Evolutionary conservation across 371 early-diverging fungal genomes (phyloP).

Genomic region (Mortierella sp.): DNA sequence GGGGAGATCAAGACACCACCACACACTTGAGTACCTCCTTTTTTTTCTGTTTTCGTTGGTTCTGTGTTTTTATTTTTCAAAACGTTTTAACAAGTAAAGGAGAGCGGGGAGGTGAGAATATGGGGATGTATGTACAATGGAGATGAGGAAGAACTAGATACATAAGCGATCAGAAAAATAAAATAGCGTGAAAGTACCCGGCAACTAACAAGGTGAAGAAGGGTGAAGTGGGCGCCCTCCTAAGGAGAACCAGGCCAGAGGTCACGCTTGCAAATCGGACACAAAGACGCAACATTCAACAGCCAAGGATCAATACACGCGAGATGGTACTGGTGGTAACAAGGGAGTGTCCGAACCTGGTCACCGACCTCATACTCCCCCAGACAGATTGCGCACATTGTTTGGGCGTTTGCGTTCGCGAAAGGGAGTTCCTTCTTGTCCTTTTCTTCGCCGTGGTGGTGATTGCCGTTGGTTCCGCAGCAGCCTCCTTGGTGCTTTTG

Average conservation of each 20-base stretch:
- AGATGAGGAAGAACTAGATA: too few relatives aligned
- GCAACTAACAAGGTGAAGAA: too few relatives aligned
- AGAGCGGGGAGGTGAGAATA: too few relatives aligned
- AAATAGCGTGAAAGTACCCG: too few relatives aligned
- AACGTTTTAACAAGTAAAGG: too few relatives aligned
- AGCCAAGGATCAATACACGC: constrained; percentile 87
- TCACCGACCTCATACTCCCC: constrained; percentile 76
- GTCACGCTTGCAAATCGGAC: constrained; percentile 54
- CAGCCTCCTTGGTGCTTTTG: background rate
- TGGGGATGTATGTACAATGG: too few relatives aligned
- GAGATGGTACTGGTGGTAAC: constrained; percentile 85
- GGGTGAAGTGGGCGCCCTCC: too few relatives aligned
- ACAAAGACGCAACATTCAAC: constrained; percentile 39
- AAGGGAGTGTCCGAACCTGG: constrained; percentile 76
- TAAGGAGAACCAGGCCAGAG: constrained; percentile 23
- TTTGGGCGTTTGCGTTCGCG: constrained; percentile 52
- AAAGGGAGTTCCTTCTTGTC: constrained; percentile 38
- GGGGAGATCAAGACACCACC: too few relatives aligned
- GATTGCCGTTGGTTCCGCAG: background rate
- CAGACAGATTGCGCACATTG: constrained; percentile 71
- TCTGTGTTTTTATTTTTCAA: too few relatives aligned
- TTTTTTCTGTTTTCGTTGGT: too few relatives aligned
- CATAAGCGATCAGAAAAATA: too few relatives aligned
- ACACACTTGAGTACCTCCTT: too few relatives aligned
- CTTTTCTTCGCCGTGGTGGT: background rate